Percentiles rank a stretch among this genome's conserved stretches.
phyloP scores from a whole-genome alignment of 352 stramenopile genomes.

The Globisporangium sylvaticum region DNA sequence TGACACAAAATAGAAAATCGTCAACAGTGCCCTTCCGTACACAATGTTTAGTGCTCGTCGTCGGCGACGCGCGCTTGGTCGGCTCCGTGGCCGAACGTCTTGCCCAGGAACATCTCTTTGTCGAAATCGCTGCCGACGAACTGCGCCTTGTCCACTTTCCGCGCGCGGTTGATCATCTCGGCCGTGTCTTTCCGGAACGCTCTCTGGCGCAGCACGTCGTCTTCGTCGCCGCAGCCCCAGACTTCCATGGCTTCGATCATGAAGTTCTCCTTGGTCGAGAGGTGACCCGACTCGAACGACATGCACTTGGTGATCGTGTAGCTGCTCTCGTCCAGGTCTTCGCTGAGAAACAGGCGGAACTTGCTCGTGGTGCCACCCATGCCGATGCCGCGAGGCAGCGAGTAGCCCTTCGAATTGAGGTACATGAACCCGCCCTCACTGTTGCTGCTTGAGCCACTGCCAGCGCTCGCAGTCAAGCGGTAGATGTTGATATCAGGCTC shows the following conservation, averaged over 20 bases:
- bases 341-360: conserved; percentile 76
- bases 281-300: conserved; percentile 60
- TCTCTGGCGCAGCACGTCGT: conserved; percentile 47
- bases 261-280: conserved; percentile 64
- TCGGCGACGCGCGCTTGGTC: conserved; percentile 64
- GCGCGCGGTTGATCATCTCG: conserved; percentile 77
- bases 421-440: conserved; percentile 72
- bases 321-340: conserved; percentile 83
- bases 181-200: conserved; percentile 68
- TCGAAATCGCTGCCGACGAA: conserved; percentile 84
- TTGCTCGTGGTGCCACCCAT: conserved; percentile 73
- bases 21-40: neutral
- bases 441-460: conserved; percentile 21
- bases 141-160: conserved; percentile 85
- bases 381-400: conserved; percentile 65
- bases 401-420: conserved; percentile 81
- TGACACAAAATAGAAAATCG: neutral
- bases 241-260: conserved; percentile 67
- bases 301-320: conserved; percentile 72
- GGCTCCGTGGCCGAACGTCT: conserved; percentile 73
- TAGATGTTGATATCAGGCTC: conserved; percentile 62
- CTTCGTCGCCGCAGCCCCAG: conserved; percentile 73
- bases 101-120: conserved; percentile 74
- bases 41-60: conserved; percentile 40
- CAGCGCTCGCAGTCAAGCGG: conserved; percentile 37